Evolutionary conservation across 441 rosid genomes (phyloP).

Genomic region (Jatropha multifida): DNA sequence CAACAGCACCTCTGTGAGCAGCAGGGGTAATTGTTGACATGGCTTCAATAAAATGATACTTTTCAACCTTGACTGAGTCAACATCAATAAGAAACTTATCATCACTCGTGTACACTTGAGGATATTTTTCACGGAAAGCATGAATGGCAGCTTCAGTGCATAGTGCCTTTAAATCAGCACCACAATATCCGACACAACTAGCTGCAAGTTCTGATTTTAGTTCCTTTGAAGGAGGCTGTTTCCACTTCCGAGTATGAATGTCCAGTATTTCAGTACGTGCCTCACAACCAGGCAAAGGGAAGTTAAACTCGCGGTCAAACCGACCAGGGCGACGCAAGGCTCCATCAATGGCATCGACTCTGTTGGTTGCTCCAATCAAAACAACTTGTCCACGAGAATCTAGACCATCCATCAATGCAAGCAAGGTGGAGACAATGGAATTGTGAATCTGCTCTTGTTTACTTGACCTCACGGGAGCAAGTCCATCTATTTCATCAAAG

Average conservation of each 20-base stretch:
- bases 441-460: slow-evolving; percentile 99
- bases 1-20: slow-evolving; percentile 96
- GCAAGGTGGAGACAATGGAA: slow-evolving; percentile 97
- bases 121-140: slow-evolving; percentile 98
- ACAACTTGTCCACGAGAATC: slow-evolving; percentile 99
- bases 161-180: slow-evolving; percentile 97
- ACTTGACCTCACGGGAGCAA: slow-evolving; percentile 99
- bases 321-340: slow-evolving; percentile 99
- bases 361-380: slow-evolving; percentile 99
- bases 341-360: slow-evolving; percentile 99
- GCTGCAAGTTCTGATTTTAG: slow-evolving; percentile 92
- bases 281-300: slow-evolving; percentile 98
- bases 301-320: slow-evolving; percentile 97
- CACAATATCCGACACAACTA: slow-evolving; percentile 99
- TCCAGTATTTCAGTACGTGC: slow-evolving; percentile 97
- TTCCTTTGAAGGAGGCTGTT: slow-evolving; percentile 85
- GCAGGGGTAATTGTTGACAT: slow-evolving; percentile 99
- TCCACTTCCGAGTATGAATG: slow-evolving; percentile 99
- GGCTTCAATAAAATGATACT: slow-evolving; percentile 89
- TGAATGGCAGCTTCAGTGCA: slow-evolving; percentile 99
- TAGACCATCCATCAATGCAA: slow-evolving; percentile 99
- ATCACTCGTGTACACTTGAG: slow-evolving; percentile 98
- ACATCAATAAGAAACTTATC: slow-evolving; percentile 97
- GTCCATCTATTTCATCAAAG: slow-evolving; percentile 99
- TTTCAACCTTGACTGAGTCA: slow-evolving; percentile 84